Evolutionary conservation across 148 eudicot genomes (phyloP), one percentile per base, ranked within the genome.

Genomic region (Bassia scoparia): DNA sequence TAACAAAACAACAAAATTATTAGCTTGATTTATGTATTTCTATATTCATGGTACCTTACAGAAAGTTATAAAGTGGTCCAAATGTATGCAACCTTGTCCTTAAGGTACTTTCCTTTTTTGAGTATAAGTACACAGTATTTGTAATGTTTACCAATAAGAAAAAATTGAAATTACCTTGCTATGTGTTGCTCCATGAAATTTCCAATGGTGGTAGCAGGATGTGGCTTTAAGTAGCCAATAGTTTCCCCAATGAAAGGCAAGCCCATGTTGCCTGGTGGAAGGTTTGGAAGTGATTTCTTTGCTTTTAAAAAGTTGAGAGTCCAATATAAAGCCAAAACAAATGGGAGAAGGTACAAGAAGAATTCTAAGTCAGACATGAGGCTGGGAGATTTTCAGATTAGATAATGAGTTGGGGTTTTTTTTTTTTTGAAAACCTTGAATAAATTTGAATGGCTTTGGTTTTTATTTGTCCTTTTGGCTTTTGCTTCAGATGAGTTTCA

Each of bases 201-300:
- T 61, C 98, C 98, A 16, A 89, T 72, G 12, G 97, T 85, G 29
- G 93, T 91, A 38, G 97, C 98, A 27, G 89, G 80, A 80, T 87
- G 91, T 12, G 98, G 97, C 80, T 69, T 94, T 70, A 94, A 79
- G 74, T 91, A 94, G 52, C 89, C 90, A 18, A 94, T 78, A 50
- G 98, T 94, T 79, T 94, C 98, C 18, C 98, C 98, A 69, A 94
- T 84, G 71, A 94, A 89, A 43, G 97, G 98, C 80, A 89, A 94
- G 35, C 97, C 97, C 90, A 84, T 89, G 74, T 81, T 87, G 27
- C 98, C 98, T 2, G 98, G 97, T 34, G 98, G 98, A 46, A 94
- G 93, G 83, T 89, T 89, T 14, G 73, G 74, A 26, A 73, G 69
- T 44, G 75, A 73, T 69, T 82, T 78, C 68, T 77, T 81, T 60